Evolutionary conservation across 116 monocot species (phyloP).

Genomic region (Trichopus zeylanicus): DNA sequence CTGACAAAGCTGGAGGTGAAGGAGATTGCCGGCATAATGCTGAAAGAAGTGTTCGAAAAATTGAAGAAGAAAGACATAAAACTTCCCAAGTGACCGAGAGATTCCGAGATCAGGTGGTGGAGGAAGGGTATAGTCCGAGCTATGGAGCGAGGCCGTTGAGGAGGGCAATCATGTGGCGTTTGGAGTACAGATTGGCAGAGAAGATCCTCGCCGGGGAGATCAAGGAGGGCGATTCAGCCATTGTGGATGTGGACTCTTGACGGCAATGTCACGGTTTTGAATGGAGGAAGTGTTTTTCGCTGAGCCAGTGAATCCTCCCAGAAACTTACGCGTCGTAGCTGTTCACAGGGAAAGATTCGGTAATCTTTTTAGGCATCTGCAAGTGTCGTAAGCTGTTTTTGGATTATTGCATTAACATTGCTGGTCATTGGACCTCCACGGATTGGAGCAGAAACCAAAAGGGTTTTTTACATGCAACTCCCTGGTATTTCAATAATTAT

Average conservation of each 20-base stretch:
- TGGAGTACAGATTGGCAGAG: constrained; percentile 45
- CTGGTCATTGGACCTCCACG: too few species aligned
- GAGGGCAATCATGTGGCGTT: constrained; percentile 37
- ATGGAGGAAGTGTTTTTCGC: constrained; percentile 6
- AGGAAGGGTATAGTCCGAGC: constrained; percentile 43
- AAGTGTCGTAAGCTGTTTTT: too few species aligned
- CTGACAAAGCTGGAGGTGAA: constrained; percentile 45
- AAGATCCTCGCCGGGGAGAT: constrained; percentile 46
- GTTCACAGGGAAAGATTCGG: too few species aligned
- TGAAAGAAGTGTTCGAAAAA: constrained; percentile 41
- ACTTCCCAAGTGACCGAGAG: constrained; percentile 37
- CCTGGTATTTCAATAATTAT: too few species aligned
- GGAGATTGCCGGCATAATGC: constrained; percentile 44
- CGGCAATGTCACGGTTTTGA: constrained; percentile 27
- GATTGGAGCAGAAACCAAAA: too few species aligned
- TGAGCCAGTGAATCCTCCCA: background rate
- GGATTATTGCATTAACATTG: too few species aligned
- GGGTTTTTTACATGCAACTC: too few species aligned
- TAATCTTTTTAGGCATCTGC: background rate
- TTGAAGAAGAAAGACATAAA: constrained; percentile 30
- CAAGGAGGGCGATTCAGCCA: constrained; percentile 45
- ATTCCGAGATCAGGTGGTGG: constrained; percentile 36
- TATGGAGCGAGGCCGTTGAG: constrained; percentile 40
- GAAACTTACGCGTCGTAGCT: constrained; percentile 3
- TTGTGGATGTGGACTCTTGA: constrained; percentile 37